phyloP scores from a whole-genome alignment of 495 filamentous ascomycete genomes.

The Neurospora sublineolata region DNA sequence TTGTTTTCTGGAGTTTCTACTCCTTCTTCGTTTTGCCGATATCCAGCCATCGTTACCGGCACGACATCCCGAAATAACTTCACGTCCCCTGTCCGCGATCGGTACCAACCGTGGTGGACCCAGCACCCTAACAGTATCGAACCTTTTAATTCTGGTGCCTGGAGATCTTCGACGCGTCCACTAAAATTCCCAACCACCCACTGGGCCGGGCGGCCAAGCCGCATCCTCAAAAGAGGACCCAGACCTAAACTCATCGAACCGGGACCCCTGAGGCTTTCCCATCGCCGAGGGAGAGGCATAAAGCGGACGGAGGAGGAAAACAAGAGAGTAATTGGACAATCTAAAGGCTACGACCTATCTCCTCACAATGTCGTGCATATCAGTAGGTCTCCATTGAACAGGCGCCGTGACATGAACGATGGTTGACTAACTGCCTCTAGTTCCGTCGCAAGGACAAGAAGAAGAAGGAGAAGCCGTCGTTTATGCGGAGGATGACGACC shows the following conservation, averaged over 20 bases:
- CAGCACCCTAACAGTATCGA: background rate
- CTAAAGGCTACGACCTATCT: background rate
- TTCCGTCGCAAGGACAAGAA: constrained; percentile 17
- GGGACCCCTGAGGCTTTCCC: background rate
- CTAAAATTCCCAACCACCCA: background rate
- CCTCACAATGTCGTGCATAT: background rate
- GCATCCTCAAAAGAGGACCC: background rate
- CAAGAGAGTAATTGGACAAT: background rate
- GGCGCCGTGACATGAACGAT: background rate
- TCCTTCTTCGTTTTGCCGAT: background rate
- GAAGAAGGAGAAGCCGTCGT: constrained; percentile 8
- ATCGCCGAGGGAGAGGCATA: background rate
- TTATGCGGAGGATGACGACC: constrained; percentile 22
- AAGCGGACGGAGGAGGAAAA: background rate
- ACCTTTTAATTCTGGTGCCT: background rate
- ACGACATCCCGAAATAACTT: background rate
- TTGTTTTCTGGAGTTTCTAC: background rate
- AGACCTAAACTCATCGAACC: background rate
- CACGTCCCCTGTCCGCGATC: background rate
- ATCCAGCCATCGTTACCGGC: background rate
- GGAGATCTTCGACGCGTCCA: background rate
- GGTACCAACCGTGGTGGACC: background rate
- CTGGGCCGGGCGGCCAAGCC: background rate
- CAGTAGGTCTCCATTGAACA: background rate
- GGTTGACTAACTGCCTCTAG: background rate